Conservation (phyloP, 495 filamentous ascomycete genomes). For the Tuber umbilicatum region DNA sequence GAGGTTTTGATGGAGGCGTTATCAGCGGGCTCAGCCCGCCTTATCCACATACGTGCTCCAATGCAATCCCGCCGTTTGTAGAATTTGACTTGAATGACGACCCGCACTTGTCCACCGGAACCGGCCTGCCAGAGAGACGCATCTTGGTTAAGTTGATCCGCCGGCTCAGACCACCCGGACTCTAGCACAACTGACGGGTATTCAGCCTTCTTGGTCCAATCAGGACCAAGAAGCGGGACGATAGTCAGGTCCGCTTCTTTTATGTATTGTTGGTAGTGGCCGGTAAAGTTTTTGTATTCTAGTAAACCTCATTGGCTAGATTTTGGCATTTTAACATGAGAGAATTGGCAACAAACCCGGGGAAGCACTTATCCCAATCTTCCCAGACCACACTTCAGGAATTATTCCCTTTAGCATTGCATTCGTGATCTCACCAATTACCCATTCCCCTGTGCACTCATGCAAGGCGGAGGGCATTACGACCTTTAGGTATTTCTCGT, state of each 20-base stretch:
- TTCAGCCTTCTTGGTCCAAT: not conserved
- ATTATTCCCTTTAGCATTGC: not conserved
- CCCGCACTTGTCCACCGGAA: too few relatives aligned
- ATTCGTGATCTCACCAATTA: not conserved
- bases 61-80: too few relatives aligned
- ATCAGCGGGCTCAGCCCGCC: too few relatives aligned
- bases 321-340: not conserved
- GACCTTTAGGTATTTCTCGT: not conserved
- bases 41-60: too few relatives aligned
- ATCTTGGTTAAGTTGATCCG: too few relatives aligned
- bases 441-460: not conserved
- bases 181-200: too few relatives aligned
- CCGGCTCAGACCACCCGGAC: too few relatives aligned
- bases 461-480: not conserved
- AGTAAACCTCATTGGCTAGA: not conserved
- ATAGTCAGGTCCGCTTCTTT: not conserved
- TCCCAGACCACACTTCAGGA: not conserved
- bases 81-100: too few relatives aligned
- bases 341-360: not conserved
- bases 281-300: not conserved
- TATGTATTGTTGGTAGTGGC: not conserved
- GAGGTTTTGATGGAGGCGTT: too few relatives aligned
- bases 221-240: not conserved
- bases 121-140: too few relatives aligned
- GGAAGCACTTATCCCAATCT: not conserved